Evolutionary conservation across 2,329 filamentous ascomycete species (phyloP).

Genomic region (Ceratocystiopsis sp.): DNA sequence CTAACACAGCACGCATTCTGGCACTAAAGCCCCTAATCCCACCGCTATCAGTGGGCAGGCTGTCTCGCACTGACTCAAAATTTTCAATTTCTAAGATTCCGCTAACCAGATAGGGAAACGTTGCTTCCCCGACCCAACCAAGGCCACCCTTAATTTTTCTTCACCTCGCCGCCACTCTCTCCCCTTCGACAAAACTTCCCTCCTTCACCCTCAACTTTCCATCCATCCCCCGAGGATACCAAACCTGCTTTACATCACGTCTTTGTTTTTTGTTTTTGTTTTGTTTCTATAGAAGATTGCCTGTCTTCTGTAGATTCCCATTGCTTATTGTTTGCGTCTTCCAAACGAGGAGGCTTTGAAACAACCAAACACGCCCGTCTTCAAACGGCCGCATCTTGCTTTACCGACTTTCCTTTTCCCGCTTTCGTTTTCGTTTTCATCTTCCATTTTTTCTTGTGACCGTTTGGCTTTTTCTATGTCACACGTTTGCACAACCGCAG

Average conservation of each 20-base stretch:
- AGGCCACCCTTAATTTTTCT: conserved; percentile 6
- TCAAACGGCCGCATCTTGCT: no score
- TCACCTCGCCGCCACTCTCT: conserved; percentile 3
- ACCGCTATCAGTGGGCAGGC: no score
- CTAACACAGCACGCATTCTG: no score
- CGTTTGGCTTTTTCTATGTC: neutral
- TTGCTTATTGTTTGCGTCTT: neutral
- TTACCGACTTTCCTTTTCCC: neutral
- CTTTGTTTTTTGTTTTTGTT: conserved; percentile 21
- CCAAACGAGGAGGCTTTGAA: neutral
- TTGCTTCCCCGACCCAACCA: conserved; percentile 10
- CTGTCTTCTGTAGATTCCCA: conserved; percentile 23
- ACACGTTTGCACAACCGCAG: conserved; percentile 3
- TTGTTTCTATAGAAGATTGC: conserved; percentile 26
- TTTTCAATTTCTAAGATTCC: neutral
- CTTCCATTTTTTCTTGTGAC: neutral
- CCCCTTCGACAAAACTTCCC: conserved; percentile 6
- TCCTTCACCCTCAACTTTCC: conserved; percentile 8
- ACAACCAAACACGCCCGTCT: no score
- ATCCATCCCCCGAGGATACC: conserved; percentile 14
- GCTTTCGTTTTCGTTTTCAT: neutral
- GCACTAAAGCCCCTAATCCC: no score
- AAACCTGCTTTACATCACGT: conserved; percentile 15
- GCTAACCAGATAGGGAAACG: conserved; percentile 3
- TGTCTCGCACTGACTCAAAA: neutral